Evolutionary conservation across 2,329 filamentous ascomycete genomes (phyloP).

Genomic region (Hypoxylon sp.): DNA sequence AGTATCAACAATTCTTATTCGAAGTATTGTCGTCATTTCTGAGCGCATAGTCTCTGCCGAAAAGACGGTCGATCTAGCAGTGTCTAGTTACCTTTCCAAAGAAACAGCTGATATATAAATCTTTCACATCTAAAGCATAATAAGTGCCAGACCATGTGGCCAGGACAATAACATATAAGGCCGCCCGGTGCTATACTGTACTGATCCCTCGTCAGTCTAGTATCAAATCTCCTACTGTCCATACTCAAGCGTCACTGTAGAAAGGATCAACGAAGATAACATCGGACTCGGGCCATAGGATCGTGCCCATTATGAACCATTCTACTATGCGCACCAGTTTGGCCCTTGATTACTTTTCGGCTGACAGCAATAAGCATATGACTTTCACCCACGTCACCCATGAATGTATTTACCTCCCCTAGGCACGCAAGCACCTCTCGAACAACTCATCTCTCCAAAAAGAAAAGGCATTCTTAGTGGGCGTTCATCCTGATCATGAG

Average conservation of each 20-base stretch:
- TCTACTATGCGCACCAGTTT: background rate
- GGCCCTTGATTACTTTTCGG: background rate
- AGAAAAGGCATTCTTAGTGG: background rate
- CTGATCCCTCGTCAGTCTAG: background rate
- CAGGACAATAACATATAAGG: background rate
- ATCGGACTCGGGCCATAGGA: background rate
- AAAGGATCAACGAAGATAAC: background rate
- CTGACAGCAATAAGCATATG: background rate
- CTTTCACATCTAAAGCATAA: background rate
- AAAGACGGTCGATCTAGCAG: background rate
- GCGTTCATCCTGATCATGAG: background rate
- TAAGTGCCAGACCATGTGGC: background rate
- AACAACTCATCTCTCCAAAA: background rate
- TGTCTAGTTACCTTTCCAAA: background rate
- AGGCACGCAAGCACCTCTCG: background rate
- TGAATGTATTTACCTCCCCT: background rate
- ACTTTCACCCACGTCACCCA: background rate
- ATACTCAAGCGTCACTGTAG: background rate
- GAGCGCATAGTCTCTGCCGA: background rate
- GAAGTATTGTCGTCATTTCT: background rate
- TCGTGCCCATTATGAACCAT: background rate
- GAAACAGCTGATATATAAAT: background rate
- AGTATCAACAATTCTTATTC: background rate
- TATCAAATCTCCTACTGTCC: background rate
- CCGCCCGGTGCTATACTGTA: background rate